Base-by-base conservation (phyloP, 2,329 filamentous ascomycete genomes). In the Fusarium domesticum region DNA sequence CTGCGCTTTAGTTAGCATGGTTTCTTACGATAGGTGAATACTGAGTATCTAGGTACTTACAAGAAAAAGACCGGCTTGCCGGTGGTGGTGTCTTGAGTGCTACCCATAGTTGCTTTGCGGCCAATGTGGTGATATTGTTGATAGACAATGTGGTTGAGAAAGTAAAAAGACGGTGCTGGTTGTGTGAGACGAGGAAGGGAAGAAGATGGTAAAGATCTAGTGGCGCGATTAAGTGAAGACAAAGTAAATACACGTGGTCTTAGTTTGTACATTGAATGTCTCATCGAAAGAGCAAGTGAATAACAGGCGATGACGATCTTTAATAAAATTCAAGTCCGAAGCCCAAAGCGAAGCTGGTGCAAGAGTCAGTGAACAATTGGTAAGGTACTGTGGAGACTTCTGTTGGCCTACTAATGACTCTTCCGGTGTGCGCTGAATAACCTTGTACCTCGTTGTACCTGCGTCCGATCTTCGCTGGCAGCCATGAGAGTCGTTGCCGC, bases 1-100 rank as follows among this genome's bases (percentile, higher is more conserved):
- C 96, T 97, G 67, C 81, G 15, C 14, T 15, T 15, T 37, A 40
- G 35, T 59, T 48, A 60, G 47, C 25, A 14, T n/a, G n/a, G n/a
- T n/a, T n/a, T n/a, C n/a, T n/a, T n/a, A n/a, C n/a, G n/a, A n/a
- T n/a, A n/a, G n/a, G n/a, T n/a, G n/a, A n/a, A n/a, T n/a, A n/a
- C n/a, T n/a, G n/a, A n/a, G n/a, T n/a, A n/a, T n/a, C n/a, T n/a
- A 16, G 25, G 17, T 23, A 18, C 23, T 41, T 12, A 73, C 70
- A 73, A 73, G 62, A 73, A 73, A 25, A 73, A 54, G 8, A 73
- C 70, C 40, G 68, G 67, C 49, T 69, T 72, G 36, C 50, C 48
- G 42, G 60, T 31, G 30, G 43, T 50, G 33, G 60, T 60, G 41
- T 67, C 67, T 38, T 68, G 71, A 18, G 62, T 60, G 43, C 59